Percentiles rank a stretch among this genome's conserved stretches.
Conservation (phyloP, 768 basidiomycete species). For the Podaxis mareebaensis region DNA sequence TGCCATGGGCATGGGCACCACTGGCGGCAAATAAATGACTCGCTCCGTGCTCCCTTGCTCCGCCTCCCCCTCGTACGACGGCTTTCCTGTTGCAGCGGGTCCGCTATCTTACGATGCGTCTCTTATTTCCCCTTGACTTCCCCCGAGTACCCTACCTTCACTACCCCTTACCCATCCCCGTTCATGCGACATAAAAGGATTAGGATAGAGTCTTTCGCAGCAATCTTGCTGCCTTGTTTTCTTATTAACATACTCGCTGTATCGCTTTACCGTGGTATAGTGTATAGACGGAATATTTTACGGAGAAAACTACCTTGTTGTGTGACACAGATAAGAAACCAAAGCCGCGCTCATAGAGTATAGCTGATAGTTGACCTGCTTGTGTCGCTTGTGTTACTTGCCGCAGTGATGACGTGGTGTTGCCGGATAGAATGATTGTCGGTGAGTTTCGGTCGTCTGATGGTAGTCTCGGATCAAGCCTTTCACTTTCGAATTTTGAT, state of each 20-base stretch:
- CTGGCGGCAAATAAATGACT: slow-evolving; percentile 75
- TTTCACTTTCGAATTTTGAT: background rate
- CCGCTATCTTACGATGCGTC: background rate
- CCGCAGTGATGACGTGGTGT: background rate
- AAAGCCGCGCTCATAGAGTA: background rate
- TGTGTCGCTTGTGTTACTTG: background rate
- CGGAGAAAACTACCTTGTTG: too few relatives aligned
- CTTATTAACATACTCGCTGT: slow-evolving; percentile 4
- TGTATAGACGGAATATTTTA: slow-evolving; percentile 10
- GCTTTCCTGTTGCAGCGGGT: background rate
- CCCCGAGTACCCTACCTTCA: slow-evolving; percentile 7
- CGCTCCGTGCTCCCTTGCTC: background rate
- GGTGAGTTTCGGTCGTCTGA: background rate
- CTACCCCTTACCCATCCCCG: slow-evolving; percentile 4
- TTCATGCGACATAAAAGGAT: slow-evolving; percentile 8
- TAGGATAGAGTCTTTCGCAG: slow-evolving; percentile 12
- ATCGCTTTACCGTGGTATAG: slow-evolving; percentile 13
- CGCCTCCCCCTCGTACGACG: background rate
- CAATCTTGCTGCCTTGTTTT: slow-evolving; percentile 6
- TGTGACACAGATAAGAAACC: background rate
- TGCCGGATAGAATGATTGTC: background rate
- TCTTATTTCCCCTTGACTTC: background rate
- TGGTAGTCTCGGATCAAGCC: background rate
- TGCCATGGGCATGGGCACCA: slow-evolving; percentile 83
- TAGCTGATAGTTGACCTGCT: too few relatives aligned